Conservation (phyloP, 495 filamentous ascomycete genomes). For the Usnea hakonensis region DNA sequence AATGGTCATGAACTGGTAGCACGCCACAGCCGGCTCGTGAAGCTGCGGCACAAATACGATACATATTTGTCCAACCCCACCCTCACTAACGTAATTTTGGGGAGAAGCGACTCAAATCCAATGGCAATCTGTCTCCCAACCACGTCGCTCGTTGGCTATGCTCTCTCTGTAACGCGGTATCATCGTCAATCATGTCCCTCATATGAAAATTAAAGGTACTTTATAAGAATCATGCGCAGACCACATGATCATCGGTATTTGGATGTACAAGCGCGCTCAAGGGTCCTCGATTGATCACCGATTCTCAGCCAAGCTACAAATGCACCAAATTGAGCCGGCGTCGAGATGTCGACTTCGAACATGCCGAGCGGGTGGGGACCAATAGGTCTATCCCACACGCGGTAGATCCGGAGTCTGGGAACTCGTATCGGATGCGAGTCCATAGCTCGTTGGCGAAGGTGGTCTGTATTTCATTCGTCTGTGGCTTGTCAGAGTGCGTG, state of each 20-base stretch:
- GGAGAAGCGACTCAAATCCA: constrained; percentile 60
- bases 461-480: constrained; percentile 8
- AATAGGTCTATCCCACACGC: constrained; percentile 64
- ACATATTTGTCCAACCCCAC: constrained; percentile 5
- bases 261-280: constrained; percentile 75
- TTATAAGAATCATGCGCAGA: background rate
- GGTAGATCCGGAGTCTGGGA: constrained; percentile 78
- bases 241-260: constrained; percentile 52
- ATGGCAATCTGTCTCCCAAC: constrained; percentile 66
- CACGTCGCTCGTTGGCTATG: constrained; percentile 78
- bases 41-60: too few species aligned
- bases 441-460: constrained; percentile 63
- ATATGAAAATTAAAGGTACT: background rate
- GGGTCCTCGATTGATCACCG: constrained; percentile 75
- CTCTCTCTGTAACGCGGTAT: constrained; percentile 42
- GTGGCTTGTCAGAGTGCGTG: background rate
- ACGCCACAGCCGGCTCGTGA: background rate
- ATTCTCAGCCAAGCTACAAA: constrained; percentile 81
- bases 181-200: background rate
- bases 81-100: constrained; percentile 15
- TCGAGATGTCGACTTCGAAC: constrained; percentile 87
- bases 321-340: constrained; percentile 78
- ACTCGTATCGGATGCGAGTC: constrained; percentile 74
- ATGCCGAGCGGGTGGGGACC: constrained; percentile 81
- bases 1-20: too few species aligned